Evolutionary conservation across 805 yeast species (phyloP).

Genomic region (Cyberlindnera maclurae): DNA sequence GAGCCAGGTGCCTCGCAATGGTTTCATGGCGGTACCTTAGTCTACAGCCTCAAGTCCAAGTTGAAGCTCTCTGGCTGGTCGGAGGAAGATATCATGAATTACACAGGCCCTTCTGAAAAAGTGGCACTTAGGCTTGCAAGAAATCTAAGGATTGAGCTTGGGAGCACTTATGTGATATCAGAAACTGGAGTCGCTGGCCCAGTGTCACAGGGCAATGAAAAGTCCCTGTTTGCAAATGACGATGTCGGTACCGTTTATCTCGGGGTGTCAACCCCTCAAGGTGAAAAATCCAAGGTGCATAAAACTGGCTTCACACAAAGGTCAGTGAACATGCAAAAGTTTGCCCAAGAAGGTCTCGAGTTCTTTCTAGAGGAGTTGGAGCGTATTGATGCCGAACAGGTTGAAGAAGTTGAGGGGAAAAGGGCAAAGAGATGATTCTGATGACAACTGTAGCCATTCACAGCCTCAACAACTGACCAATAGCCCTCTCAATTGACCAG

Average conservation of each 20-base stretch:
- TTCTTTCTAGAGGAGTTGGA: slow-evolving; percentile 48
- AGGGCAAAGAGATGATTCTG: too few relatives aligned
- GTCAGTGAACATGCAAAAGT: slow-evolving; percentile 63
- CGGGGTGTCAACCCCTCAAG: slow-evolving; percentile 62
- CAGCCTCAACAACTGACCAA: too few relatives aligned
- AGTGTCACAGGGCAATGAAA: slow-evolving; percentile 28
- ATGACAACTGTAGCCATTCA: too few relatives aligned
- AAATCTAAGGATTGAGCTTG: slow-evolving; percentile 70
- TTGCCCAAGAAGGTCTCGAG: slow-evolving; percentile 61
- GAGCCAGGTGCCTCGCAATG: slow-evolving; percentile 82
- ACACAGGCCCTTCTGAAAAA: slow-evolving; percentile 76
- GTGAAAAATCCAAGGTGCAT: slow-evolving; percentile 40
- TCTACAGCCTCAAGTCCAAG: slow-evolving; percentile 70
- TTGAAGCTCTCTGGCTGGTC: slow-evolving; percentile 76
- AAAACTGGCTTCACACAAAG: slow-evolving; percentile 46
- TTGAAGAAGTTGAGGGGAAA: too few relatives aligned
- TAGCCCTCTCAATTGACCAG: too few relatives aligned
- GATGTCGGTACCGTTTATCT: slow-evolving; percentile 63
- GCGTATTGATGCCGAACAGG: slow-evolving; percentile 8
- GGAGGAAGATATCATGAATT: slow-evolving; percentile 55
- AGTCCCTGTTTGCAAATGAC: slow-evolving; percentile 24
- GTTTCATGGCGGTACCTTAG: slow-evolving; percentile 78
- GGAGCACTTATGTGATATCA: slow-evolving; percentile 73
- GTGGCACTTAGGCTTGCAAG: slow-evolving; percentile 75
- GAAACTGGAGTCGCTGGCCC: slow-evolving; percentile 93